Conservation (phyloP, 805 yeast species). For the Cyberlindnera galapagoensis region DNA sequence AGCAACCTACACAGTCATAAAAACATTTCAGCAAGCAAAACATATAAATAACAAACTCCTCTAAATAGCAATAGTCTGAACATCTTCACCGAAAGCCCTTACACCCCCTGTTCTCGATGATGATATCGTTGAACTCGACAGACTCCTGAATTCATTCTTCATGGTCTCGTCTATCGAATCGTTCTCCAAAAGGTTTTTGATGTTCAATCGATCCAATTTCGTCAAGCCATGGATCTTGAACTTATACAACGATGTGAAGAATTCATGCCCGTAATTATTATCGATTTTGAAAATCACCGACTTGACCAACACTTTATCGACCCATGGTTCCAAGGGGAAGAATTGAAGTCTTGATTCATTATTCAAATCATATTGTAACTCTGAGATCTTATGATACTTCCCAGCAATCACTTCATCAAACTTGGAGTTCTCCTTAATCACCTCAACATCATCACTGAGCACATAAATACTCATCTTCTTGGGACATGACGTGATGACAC, state of each 20-base stretch:
- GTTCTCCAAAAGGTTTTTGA: slow-evolving; percentile 11
- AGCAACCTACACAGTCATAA: too few relatives aligned
- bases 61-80: too few relatives aligned
- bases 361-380: slow-evolving; percentile 10
- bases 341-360: slow-evolving; percentile 20
- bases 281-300: slow-evolving; percentile 26
- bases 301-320: slow-evolving; percentile 27
- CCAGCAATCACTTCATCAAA: neutral
- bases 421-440: slow-evolving; percentile 1
- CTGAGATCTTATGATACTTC: slow-evolving; percentile 7
- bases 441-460: slow-evolving; percentile 7
- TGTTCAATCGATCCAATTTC: slow-evolving; percentile 24
- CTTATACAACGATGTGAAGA: slow-evolving; percentile 31
- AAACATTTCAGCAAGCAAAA: too few relatives aligned
- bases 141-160: slow-evolving; percentile 10
- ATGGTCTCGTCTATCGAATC: slow-evolving; percentile 11
- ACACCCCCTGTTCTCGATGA: too few relatives aligned
- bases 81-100: too few relatives aligned
- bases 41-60: too few relatives aligned
- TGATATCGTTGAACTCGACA: too few relatives aligned
- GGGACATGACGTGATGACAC: slow-evolving; percentile 35
- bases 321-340: slow-evolving; percentile 25
- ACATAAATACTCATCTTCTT: slow-evolving; percentile 27
- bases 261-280: slow-evolving; percentile 31
- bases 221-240: slow-evolving; percentile 38